Evolutionary conservation across 148 eudicot species (phyloP).

Genomic region (Silene uniflora): DNA sequence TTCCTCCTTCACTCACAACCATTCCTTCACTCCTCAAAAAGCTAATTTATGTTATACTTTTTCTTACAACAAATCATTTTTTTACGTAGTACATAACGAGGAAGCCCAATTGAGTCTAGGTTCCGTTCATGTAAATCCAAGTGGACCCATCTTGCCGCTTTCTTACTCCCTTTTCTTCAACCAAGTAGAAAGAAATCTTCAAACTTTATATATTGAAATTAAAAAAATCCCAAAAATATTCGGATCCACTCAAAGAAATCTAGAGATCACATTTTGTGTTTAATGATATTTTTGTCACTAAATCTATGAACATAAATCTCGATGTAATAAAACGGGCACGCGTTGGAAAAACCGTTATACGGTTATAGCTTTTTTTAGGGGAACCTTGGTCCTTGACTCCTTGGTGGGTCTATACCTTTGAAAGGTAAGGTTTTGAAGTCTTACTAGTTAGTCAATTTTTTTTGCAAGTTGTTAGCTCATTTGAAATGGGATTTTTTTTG

Average conservation of each 20-base stretch:
- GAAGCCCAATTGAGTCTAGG: constrained; percentile 15
- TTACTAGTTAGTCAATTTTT: background rate
- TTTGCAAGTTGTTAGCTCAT: background rate
- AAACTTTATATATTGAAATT: background rate
- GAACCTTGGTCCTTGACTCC: background rate
- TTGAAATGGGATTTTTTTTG: constrained; percentile 12
- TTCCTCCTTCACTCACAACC: no score
- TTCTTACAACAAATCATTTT: background rate
- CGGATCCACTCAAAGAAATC: constrained; percentile 24
- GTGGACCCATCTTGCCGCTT: constrained; percentile 26
- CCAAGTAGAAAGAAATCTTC: background rate
- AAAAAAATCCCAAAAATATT: background rate
- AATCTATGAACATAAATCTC: background rate
- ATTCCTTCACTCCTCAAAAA: background rate
- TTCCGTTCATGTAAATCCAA: constrained; percentile 24
- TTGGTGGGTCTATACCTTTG: constrained; percentile 12
- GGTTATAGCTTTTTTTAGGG: background rate
- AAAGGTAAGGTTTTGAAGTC: background rate
- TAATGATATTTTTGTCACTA: background rate
- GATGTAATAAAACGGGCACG: no score
- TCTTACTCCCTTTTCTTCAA: constrained; percentile 5
- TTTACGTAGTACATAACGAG: background rate
- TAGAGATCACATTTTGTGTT: background rate
- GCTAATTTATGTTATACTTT: constrained; percentile 1
- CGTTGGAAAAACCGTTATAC: no score